Evolutionary conservation across 2,329 filamentous ascomycete genomes (phyloP).

Genomic region (Geosmithia morbida): DNA sequence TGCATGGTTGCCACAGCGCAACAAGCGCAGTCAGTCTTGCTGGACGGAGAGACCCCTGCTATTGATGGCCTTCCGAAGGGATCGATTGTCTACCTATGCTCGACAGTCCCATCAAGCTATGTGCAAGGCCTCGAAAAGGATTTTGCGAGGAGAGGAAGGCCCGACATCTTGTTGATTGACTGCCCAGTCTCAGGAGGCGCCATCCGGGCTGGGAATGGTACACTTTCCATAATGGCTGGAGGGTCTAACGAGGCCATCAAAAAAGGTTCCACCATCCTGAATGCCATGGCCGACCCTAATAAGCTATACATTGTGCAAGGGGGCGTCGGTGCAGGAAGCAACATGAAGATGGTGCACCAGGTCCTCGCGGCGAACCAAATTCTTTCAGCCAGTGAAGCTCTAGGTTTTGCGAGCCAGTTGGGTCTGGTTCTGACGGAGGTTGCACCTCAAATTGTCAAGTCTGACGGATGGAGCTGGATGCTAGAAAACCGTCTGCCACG

Average conservation of each 20-base stretch:
- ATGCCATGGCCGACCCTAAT: conserved; percentile 43
- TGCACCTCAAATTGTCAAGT: conserved; percentile 26
- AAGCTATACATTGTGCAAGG: conserved; percentile 51
- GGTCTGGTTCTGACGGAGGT: conserved; percentile 32
- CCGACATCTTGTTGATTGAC: conserved; percentile 38
- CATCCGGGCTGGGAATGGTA: conserved; percentile 39
- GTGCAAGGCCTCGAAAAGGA: conserved; percentile 44
- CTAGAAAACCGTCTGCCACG: conserved; percentile 42
- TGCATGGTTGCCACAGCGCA: conserved; percentile 64
- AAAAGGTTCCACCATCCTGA: conserved; percentile 42
- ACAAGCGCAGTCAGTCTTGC: conserved; percentile 52
- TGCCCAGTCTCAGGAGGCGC: conserved; percentile 14
- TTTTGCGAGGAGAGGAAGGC: conserved; percentile 37
- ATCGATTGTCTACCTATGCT: conserved; percentile 51
- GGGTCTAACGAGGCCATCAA: conserved; percentile 40
- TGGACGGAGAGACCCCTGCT: conserved; percentile 40
- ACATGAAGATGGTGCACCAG: conserved; percentile 56
- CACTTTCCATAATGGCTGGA: conserved; percentile 60
- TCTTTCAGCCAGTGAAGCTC: conserved; percentile 41
- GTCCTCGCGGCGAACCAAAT: conserved; percentile 52
- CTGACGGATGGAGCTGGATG: conserved; percentile 45
- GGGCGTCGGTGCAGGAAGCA: conserved; percentile 48
- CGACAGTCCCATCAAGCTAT: conserved; percentile 55
- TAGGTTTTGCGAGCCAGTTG: conserved; percentile 42
- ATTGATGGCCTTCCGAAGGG: conserved; percentile 33